Conservation (phyloP, 768 basidiomycete genomes). For the Cyathus striatus region DNA sequence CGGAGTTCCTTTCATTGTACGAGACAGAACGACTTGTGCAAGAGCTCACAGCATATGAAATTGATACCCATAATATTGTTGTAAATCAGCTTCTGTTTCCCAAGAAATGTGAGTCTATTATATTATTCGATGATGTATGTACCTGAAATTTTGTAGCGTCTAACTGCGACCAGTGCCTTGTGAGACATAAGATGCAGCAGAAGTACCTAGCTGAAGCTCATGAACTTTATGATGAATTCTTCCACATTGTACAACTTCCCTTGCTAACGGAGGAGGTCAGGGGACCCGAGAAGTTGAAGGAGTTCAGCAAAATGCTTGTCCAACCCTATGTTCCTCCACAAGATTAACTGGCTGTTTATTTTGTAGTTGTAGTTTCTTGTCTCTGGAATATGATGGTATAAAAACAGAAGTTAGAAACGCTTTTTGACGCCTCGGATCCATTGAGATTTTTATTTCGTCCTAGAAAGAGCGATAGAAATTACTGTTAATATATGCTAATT, state of each 20-base stretch:
- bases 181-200: slow-evolving; percentile 96
- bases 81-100: slow-evolving; percentile 97
- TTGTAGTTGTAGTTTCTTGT: neutral
- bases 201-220: slow-evolving; percentile 96
- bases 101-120: slow-evolving; percentile 60
- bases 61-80: slow-evolving; percentile 98
- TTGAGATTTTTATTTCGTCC: no score
- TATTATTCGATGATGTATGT: neutral
- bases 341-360: slow-evolving; percentile 24
- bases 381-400: no score
- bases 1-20: slow-evolving; percentile 96
- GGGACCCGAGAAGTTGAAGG: slow-evolving; percentile 88
- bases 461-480: no score
- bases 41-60: slow-evolving; percentile 89
- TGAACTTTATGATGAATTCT: slow-evolving; percentile 96
- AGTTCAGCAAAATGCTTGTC: slow-evolving; percentile 91
- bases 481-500: no score
- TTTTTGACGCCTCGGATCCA: no score
- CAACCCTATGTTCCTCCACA: slow-evolving; percentile 67
- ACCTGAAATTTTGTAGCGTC: slow-evolving; percentile 47
- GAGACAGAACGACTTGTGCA: slow-evolving; percentile 98
- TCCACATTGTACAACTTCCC: slow-evolving; percentile 93
- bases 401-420: no score
- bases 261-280: slow-evolving; percentile 95
- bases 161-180: slow-evolving; percentile 92